Evolutionary conservation across 371 early-diverging fungal species (phyloP), one percentile per base, ranked within the genome.

Genomic region (Gilbertella persicaria): DNA sequence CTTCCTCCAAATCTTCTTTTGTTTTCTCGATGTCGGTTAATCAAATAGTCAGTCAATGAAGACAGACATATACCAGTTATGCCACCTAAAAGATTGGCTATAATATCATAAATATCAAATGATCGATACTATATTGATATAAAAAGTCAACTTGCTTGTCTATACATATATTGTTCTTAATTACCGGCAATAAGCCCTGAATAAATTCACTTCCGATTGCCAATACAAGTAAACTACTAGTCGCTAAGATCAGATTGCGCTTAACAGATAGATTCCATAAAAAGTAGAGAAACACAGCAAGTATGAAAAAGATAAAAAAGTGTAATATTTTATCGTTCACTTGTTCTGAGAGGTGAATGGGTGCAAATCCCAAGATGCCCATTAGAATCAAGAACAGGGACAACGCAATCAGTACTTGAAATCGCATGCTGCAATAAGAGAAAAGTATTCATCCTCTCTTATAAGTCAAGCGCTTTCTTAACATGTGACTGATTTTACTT

Each of bases 261-360:
- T 65, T 62, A 20, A 68, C 64, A 4, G 69, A 66, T 5, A 78
- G 48, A 45, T 75, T 60, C 79, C 79, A 78, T 28, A 78, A 36
- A 42, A 62, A 73, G 44, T 73, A 78, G 13, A 78, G 52, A 28
- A 68, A 68, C 4, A 65, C 40, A 9, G 64, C 65, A 7, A 75
- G 45, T 25, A 69, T 56, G 39, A 60, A 64, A 53, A 75, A 75
- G 13, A 66, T 50, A 25, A 41, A 28, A 28, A 68, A 73, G 26
- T 78, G 79, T 10, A 78, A 60, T 3, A 67, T 44, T 46, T 78
- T 78, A 58, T 78, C 79, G 52, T 73, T 67, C 12, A 78, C 42
- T 25, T 44, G 53, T 16, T 62, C 62, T 26, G 67, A 55, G 12
- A 73, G 35, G 7, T 67, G 53, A 24, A 78, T 66, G 21, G 79